Evolutionary conservation across 2,329 filamentous ascomycete species (phyloP).

Genomic region (Aspergillus felis): DNA sequence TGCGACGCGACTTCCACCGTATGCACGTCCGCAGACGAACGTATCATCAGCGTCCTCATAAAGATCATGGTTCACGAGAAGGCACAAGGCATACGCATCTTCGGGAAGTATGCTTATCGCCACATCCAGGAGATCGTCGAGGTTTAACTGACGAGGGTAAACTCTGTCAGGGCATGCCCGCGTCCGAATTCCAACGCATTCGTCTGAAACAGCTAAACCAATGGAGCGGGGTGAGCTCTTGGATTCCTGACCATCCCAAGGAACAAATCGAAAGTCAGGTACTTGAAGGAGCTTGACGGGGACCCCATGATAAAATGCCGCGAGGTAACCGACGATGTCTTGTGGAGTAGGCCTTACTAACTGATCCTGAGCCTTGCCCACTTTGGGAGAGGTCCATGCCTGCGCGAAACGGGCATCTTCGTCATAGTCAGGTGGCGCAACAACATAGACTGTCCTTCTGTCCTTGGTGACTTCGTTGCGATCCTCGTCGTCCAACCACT

Average conservation of each 20-base stretch:
- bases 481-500: constrained; percentile 46
- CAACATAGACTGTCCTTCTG: constrained; percentile 54
- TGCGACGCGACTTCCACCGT: constrained; percentile 59
- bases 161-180: constrained; percentile 47
- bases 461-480: constrained; percentile 49
- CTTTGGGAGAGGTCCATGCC: constrained; percentile 36
- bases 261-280: constrained; percentile 42
- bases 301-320: constrained; percentile 54
- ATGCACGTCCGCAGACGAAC: constrained; percentile 64
- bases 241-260: constrained; percentile 41
- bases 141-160: constrained; percentile 48
- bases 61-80: constrained; percentile 60
- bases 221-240: constrained; percentile 33
- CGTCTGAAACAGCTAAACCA: constrained; percentile 41
- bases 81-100: constrained; percentile 57
- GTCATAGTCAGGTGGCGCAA: constrained; percentile 42
- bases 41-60: constrained; percentile 64
- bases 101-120: constrained; percentile 51
- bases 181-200: constrained; percentile 49
- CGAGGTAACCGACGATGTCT: constrained; percentile 42
- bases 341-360: constrained; percentile 14
- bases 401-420: constrained; percentile 37
- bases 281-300: constrained; percentile 43
- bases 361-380: constrained; percentile 15
- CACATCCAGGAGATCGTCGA: constrained; percentile 59